Conservation (phyloP, 2,329 filamentous ascomycete genomes). For the Xylariaceae sp. region DNA sequence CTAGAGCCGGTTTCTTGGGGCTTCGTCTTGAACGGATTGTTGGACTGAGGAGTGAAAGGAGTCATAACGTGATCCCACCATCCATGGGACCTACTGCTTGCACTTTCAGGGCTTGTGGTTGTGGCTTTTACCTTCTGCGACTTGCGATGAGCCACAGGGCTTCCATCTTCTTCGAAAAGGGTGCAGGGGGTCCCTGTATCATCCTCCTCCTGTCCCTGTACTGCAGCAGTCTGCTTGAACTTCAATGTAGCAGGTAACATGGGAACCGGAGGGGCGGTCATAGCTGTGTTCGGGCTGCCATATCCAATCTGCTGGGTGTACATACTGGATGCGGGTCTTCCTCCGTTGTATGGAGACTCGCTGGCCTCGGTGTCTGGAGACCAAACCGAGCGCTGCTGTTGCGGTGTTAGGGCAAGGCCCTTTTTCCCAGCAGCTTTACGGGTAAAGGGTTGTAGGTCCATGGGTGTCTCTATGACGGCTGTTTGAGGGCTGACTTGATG, state of each 20-base stretch:
- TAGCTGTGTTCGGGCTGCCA: slow-evolving; percentile 22
- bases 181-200: slow-evolving; percentile 56
- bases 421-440: slow-evolving; percentile 21
- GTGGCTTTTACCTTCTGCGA: slow-evolving; percentile 38
- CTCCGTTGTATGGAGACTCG: slow-evolving; percentile 38
- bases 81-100: slow-evolving; percentile 59
- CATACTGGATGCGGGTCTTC: slow-evolving; percentile 54
- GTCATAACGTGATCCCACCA: slow-evolving; percentile 80
- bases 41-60: slow-evolving; percentile 56
- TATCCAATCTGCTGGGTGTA: slow-evolving; percentile 56
- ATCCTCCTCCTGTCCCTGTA: slow-evolving; percentile 48
- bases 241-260: slow-evolving; percentile 48
- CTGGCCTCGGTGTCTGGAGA: slow-evolving; percentile 60
- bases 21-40: slow-evolving; percentile 43
- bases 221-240: slow-evolving; percentile 30
- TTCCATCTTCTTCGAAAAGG: slow-evolving; percentile 68
- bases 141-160: slow-evolving; percentile 38
- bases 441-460: slow-evolving; percentile 31
- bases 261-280: slow-evolving; percentile 58
- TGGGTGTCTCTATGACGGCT: slow-evolving; percentile 40
- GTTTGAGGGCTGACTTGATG: slow-evolving; percentile 53
- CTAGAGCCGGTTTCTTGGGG: slow-evolving; percentile 25
- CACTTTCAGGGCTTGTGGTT: slow-evolving; percentile 44
- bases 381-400: slow-evolving; percentile 53
- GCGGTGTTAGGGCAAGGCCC: slow-evolving; percentile 25